Evolutionary conservation across 305 asterid genomes (phyloP).

Genomic region (Euphrasia arctica): DNA sequence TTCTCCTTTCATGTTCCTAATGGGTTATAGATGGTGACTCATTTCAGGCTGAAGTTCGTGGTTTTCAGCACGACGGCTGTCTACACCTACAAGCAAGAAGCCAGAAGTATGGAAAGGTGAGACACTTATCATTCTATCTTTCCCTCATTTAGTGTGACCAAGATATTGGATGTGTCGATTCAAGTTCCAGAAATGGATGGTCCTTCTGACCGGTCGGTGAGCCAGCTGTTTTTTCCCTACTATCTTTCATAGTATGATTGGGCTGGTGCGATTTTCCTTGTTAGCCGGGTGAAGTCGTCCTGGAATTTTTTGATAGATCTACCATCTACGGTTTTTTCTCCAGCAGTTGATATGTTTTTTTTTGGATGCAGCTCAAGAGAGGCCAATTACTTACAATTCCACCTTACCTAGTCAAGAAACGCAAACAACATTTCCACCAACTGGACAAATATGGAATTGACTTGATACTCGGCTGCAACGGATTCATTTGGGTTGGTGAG

Average conservation of each 20-base stretch:
- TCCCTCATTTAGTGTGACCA: background rate
- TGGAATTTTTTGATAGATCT: no score
- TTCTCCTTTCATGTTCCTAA: slow-evolving; percentile 17
- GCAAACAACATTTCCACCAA: slow-evolving; percentile 86
- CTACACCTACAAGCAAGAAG: slow-evolving; percentile 89
- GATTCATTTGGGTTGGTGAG: slow-evolving; percentile 92
- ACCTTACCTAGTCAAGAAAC: slow-evolving; percentile 88
- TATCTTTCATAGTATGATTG: no score
- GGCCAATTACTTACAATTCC: slow-evolving; percentile 75
- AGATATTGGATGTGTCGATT: no score
- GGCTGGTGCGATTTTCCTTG: no score
- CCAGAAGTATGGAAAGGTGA: slow-evolving; percentile 95
- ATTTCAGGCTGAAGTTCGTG: slow-evolving; percentile 90
- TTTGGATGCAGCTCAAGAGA: slow-evolving; percentile 62
- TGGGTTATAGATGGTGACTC: slow-evolving; percentile 14
- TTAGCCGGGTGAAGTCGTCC: no score
- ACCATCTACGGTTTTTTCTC: background rate
- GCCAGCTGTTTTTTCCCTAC: no score
- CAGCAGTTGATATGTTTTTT: background rate
- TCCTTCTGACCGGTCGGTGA: no score
- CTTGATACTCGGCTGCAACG: slow-evolving; percentile 87
- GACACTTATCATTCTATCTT: slow-evolving; percentile 11
- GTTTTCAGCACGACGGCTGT: slow-evolving; percentile 89
- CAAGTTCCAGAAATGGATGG: no score
- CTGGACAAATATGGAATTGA: slow-evolving; percentile 81